Percentiles rank a stretch among this genome's conserved stretches.
phyloP scores from a whole-genome alignment of 768 basidiomycete genomes.

The Botryobasidium botryosum region DNA sequence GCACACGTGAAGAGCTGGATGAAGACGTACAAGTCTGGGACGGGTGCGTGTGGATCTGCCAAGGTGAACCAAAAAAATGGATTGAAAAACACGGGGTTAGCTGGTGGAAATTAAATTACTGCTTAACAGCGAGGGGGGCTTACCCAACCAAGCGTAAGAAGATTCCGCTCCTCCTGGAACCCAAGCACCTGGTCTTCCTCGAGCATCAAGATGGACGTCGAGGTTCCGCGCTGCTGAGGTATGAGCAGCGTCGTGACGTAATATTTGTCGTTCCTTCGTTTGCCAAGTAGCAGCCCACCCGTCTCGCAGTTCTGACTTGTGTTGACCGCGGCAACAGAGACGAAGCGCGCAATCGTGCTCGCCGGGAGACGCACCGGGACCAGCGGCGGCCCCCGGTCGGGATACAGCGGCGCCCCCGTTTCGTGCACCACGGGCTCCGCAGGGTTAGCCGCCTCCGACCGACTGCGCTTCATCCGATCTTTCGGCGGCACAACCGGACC shows the following conservation, averaged over 20 bases:
- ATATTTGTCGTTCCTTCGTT: conserved; percentile 36
- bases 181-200: conserved; percentile 74
- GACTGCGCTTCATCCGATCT: conserved; percentile 4
- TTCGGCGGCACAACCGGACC: neutral
- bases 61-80: neutral
- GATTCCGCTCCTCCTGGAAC: conserved; percentile 56
- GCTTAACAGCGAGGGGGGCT: conserved; percentile 15
- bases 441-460: conserved; percentile 8
- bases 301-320: conserved; percentile 70
- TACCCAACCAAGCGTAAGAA: conserved; percentile 89
- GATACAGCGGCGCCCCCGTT: neutral
- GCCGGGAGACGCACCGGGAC: conserved; percentile 49
- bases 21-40: conserved; percentile 60
- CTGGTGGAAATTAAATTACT: conserved; percentile 5
- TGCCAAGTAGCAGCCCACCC: conserved; percentile 72
- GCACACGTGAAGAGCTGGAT: neutral
- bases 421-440: neutral
- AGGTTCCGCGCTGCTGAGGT: conserved; percentile 76
- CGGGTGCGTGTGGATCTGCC: conserved; percentile 82
- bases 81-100: neutral
- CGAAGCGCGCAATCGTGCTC: conserved; percentile 56
- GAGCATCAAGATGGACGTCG: conserved; percentile 87
- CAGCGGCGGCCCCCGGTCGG: conserved; percentile 1
- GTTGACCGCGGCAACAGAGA: conserved; percentile 61
- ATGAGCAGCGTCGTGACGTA: conserved; percentile 69